Percentiles rank a stretch among this genome's conserved stretches.
Conservation (phyloP, 768 basidiomycete species). For the Lactifluus pinguis region DNA sequence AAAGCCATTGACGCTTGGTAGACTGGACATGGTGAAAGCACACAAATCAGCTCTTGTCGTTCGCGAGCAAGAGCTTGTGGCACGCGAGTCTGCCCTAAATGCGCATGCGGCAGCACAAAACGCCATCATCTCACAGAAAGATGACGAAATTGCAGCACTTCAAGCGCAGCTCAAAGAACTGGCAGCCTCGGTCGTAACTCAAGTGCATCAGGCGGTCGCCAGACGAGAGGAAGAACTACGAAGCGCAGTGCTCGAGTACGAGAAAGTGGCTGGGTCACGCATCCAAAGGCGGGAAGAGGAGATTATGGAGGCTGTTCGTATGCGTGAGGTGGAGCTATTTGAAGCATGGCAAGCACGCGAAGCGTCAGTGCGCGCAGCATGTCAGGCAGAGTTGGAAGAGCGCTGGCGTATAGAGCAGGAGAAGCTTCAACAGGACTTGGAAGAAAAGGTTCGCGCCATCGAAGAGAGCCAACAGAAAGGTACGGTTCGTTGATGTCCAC, state of each 20-base stretch:
- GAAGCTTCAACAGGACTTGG: conserved; percentile 43
- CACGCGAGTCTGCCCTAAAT: conserved; percentile 44
- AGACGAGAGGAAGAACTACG: conserved; percentile 64
- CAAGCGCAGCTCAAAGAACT: conserved; percentile 25
- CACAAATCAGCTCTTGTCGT: conserved; percentile 47
- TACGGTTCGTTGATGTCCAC: conserved; percentile 16
- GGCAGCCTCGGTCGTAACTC: conserved; percentile 21
- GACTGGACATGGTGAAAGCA: conserved; percentile 54
- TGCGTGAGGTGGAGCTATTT: conserved; percentile 53
- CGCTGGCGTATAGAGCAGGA: conserved; percentile 38
- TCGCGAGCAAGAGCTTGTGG: conserved; percentile 56
- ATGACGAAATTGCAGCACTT: conserved; percentile 46
- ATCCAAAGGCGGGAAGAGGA: conserved; percentile 63
- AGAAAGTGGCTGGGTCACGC: conserved; percentile 58
- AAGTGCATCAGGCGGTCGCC: conserved; percentile 47
- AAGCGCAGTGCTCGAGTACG: conserved; percentile 51
- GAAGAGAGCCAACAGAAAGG: conserved; percentile 31
- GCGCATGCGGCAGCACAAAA: conserved; percentile 49
- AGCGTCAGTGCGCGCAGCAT: conserved; percentile 41
- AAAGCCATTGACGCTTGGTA: conserved; percentile 22
- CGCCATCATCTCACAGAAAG: conserved; percentile 44
- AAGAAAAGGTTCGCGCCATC: conserved; percentile 37
- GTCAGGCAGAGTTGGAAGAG: conserved; percentile 32
- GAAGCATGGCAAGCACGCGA: conserved; percentile 51
- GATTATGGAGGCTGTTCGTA: conserved; percentile 57